These are phyloP conservation scores for Naegleria fowleri DNA, from an alignment of 208 protist genomes.

Conservation along the genomic window DNA sequence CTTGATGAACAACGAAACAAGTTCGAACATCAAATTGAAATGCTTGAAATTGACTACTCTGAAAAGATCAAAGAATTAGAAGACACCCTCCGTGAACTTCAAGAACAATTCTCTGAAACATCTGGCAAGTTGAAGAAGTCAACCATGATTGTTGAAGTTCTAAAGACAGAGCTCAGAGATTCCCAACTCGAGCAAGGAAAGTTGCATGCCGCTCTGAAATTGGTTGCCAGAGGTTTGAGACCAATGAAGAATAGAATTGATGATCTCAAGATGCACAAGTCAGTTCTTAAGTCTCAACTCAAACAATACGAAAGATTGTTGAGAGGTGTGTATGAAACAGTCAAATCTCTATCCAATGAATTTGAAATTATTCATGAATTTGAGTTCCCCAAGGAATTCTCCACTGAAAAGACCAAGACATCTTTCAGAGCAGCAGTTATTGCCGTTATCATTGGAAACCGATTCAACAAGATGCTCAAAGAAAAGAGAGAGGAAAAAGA, in stretches of 20 bases:
- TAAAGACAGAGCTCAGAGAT: not conserved
- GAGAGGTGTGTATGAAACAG: not conserved
- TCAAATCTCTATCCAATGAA: not conserved
- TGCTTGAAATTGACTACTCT: not conserved
- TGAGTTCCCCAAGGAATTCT: not conserved
- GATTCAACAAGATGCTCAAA: not conserved
- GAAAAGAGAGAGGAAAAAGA: not conserved
- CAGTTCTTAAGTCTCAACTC: not conserved
- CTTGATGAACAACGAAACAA: not conserved
- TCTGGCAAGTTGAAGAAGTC: not conserved
- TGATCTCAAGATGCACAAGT: not conserved
- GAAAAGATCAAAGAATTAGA: not conserved
- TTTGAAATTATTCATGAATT: not conserved
- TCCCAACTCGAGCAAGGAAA: not conserved
- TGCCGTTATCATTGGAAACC: not conserved
- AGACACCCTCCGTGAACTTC: not conserved
- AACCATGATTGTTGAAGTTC: not conserved
- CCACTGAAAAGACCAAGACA: not conserved
- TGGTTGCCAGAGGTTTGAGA: conserved; percentile 6
- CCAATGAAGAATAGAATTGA: conserved; percentile 14
- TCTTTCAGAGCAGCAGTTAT: conserved; percentile 14
- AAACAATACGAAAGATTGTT: not conserved
- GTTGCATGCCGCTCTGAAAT: not conserved
- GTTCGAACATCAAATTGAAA: not conserved
- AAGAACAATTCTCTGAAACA: not conserved